Percentiles rank a stretch among this genome's conserved stretches.
Evolutionary conservation across 352 stramenopile species (phyloP).

Genomic region (Albugo laibachii): DNA sequence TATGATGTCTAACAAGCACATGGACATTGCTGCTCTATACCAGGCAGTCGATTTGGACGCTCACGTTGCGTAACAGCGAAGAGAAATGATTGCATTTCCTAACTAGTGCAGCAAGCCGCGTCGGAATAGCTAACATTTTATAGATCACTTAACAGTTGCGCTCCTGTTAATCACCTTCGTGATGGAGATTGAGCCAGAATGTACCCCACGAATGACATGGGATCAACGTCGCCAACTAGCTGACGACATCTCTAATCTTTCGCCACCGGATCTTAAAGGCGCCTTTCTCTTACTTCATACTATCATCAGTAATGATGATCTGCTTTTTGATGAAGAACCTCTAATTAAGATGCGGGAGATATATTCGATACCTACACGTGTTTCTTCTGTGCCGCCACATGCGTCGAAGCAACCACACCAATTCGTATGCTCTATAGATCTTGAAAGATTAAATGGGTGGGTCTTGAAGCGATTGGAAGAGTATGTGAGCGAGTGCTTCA

Average conservation of each 20-base stretch:
- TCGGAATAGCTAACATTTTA: too few relatives aligned
- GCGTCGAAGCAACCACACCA: slow-evolving; percentile 13
- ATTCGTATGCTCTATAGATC: slow-evolving; percentile 32
- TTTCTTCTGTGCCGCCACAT: neutral
- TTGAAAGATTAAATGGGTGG: slow-evolving; percentile 30
- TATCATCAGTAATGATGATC: slow-evolving; percentile 8
- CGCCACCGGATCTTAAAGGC: slow-evolving; percentile 38
- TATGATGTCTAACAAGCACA: too few relatives aligned
- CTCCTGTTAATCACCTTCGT: too few relatives aligned
- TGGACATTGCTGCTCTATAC: too few relatives aligned
- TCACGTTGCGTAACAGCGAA: too few relatives aligned
- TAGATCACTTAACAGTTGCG: too few relatives aligned
- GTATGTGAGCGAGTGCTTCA: slow-evolving; percentile 64
- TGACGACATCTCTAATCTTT: slow-evolving; percentile 43
- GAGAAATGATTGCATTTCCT: too few relatives aligned
- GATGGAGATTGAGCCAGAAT: too few relatives aligned
- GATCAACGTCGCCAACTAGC: slow-evolving; percentile 42
- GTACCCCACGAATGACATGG: slow-evolving; percentile 18
- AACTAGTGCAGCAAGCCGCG: too few relatives aligned
- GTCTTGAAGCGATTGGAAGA: slow-evolving; percentile 33
- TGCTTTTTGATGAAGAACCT: neutral
- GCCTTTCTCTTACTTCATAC: slow-evolving; percentile 39
- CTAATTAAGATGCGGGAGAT: neutral
- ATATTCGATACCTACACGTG: neutral
- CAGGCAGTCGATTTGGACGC: too few relatives aligned